Evolutionary conservation across 805 yeast genomes (phyloP), one percentile per base, ranked within the genome.

Genomic region (Sugiyamaella lignohabitans): DNA sequence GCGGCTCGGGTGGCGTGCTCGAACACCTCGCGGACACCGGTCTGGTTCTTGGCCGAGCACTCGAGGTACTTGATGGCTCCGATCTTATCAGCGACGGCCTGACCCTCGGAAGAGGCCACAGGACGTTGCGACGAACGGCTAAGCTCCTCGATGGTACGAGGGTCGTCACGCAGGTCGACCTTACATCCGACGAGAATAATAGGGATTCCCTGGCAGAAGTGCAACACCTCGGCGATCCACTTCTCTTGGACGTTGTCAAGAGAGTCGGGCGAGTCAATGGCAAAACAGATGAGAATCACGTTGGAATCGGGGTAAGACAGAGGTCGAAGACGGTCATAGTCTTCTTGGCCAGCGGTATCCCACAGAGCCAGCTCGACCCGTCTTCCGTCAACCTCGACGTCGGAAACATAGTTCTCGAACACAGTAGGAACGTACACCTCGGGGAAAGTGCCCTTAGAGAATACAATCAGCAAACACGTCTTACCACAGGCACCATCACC

Each of bases 321-420:
- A 38, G 96, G 95, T 70, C 95, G 83, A 59, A 87, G 74, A 69
- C 96, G 84, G 68, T 87, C 96, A 65, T 88, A 88, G 73, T 89
- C 97, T 74, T 88, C 97, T 78, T 88, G 97, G 55, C 97, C 97
- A 47, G 97, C 96, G 57, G 96, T 88, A 87, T 88, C 96, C 96
- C 96, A 88, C 57, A 88, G 74, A 5, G 96, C 95, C 68, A 88
- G 74, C 66, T 89, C 96, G 49, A 91, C 97, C 65, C 85, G 79
- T 69, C 91, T 84, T 43, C 95, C 94, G 60, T 84, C 91, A 49
- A 84, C 83, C 63, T 80, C 96, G 49, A 91, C 97, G 66, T 88
- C 96, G 40, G 97, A 95, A 59, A 91, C 97, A 68, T 91, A 93
- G 74, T 89, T 93, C 68, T 91, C 98, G 62, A 91, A 91, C 52